Evolutionary conservation across 495 filamentous ascomycete genomes (phyloP), one percentile per base, ranked within the genome.

Genomic region (Amphirosellinia nigrospora): DNA sequence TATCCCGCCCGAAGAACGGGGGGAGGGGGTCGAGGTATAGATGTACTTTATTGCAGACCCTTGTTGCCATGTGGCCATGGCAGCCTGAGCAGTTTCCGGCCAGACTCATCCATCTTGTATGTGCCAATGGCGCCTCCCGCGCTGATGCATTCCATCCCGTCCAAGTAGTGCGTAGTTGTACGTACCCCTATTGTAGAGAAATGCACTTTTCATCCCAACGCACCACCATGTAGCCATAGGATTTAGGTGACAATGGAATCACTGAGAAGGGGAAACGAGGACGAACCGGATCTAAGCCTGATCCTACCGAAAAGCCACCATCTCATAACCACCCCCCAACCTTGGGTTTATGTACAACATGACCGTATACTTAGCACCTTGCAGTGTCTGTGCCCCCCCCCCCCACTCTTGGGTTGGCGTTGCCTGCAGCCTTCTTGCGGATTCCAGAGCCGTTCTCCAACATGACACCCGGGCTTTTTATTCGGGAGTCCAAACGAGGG

Each of bases 51-150:
- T n/a, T n/a, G 19, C 7, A 46, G 39, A 55, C 50, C 64, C 64
- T 56, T 56, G 64, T 34, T 32, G 50, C 64, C 64, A 66, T 66
- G 64, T 66, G 64, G 64, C 39, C 21, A 13, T 43, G 64, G 43
- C 64, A 56, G 58, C 64, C 64, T 21, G 63, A 65, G 34, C 63
- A 64, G 21, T 30, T 28, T 64, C 28, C 28, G 60, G 60, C 58
- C 58, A 63, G 36, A 63, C 60, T 63, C 39, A 45, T 63, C 39
- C 28, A 65, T 21, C n/a, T 19, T n/a, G 36, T n/a, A 15, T 61
- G 32, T 65, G 34, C 45, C 30, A 61, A 34, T 52, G 45, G 46
- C 63, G 63, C 63, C 45, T 38, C 30, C 19, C 45, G 63, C 45
- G 63, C 45, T 26, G 63, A 39, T 46, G 28, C 61, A 53, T 32